These are phyloP conservation scores for Taphrina flavorubra DNA, from an alignment of 1,139 yeast species.

Conservation along the genomic window DNA sequence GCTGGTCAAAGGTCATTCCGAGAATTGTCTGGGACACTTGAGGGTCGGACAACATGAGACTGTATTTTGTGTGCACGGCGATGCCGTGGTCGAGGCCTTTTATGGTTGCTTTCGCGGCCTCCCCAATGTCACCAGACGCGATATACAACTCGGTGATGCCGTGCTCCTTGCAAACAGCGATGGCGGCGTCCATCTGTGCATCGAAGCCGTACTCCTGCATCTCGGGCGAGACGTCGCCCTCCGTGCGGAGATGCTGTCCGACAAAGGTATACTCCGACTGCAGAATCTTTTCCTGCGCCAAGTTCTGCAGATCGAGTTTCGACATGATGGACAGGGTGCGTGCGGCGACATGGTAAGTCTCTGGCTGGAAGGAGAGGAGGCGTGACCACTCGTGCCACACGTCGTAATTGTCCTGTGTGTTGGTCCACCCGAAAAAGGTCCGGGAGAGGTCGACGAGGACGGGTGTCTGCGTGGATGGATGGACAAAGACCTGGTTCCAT, in stretches of 20 bases:
- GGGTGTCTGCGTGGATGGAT: background rate
- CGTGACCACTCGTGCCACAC: constrained; percentile 18
- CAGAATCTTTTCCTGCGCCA: background rate
- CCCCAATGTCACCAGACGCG: constrained; percentile 24
- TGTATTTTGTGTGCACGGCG: constrained; percentile 8
- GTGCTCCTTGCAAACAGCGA: background rate
- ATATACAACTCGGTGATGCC: constrained; percentile 10
- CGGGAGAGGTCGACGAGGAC: background rate
- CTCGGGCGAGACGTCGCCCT: constrained; percentile 5
- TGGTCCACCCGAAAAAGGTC: constrained; percentile 8
- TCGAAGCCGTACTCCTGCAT: constrained; percentile 6
- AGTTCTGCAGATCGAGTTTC: background rate
- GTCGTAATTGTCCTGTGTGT: constrained; percentile 7
- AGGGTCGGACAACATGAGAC: constrained; percentile 12
- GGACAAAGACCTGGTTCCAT: background rate
- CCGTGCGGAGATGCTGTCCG: constrained; percentile 19
- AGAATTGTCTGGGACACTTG: background rate
- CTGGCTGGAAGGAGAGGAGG: constrained; percentile 8
- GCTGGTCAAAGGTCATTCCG: constrained; percentile 24
- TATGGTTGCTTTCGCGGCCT: constrained; percentile 2
- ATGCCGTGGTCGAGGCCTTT: constrained; percentile 2
- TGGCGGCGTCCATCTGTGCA: constrained; percentile 8
- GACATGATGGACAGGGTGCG: constrained; percentile 7
- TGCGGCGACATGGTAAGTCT: constrained; percentile 3
- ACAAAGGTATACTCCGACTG: background rate